Evolutionary conservation across 257 asterid genomes (phyloP), one percentile per base, ranked within the genome.

Genomic region (Prunella vulgaris): DNA sequence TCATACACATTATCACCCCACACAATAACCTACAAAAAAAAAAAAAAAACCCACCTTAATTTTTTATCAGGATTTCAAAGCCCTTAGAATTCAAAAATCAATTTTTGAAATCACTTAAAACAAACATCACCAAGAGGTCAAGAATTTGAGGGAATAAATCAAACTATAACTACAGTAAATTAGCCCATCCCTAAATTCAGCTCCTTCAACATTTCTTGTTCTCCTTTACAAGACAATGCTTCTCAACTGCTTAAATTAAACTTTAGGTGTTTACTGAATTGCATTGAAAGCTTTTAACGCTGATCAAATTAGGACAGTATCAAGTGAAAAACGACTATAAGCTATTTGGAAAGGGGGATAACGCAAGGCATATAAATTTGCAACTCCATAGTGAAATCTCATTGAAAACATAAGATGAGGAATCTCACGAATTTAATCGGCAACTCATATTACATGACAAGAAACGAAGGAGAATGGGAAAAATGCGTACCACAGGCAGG

Each of bases 401-500:
- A 1, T 7, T 3, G 2, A 13, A 17, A 17, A 24, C 2, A 21
- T 49, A 21, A 10, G 14, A 25, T 15, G 1, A 20, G 35, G 56
- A 72, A 68, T 64, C 42, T 18, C 46, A 68, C 30, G 20, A 2
- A 51, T 13, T 25, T 4, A 12, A 17, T 14, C 17, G 3, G 37
- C 20, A 48, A 18, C 37, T 21, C 61, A 24, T n/a, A 68, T 60
- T 33, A 35, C 4, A 64, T 15, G 21, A 24, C 1, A 4, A 10
- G 5, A 18, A 48, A 38, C 14, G 12, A 3, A 35, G 53, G 48
- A 25, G 32, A 8, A 0, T 51, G 10, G 8, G 33, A 58, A 13
- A 58, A 3, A 33, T 21, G 48, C 79, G 61, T 78, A 87, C 98
- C 82, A 69, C 74, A 10, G 95, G 84, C 5, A 81, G 81, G 73